Evolutionary conservation across 805 yeast genomes (phyloP).

Genomic region (Kuraishia floccosa): DNA sequence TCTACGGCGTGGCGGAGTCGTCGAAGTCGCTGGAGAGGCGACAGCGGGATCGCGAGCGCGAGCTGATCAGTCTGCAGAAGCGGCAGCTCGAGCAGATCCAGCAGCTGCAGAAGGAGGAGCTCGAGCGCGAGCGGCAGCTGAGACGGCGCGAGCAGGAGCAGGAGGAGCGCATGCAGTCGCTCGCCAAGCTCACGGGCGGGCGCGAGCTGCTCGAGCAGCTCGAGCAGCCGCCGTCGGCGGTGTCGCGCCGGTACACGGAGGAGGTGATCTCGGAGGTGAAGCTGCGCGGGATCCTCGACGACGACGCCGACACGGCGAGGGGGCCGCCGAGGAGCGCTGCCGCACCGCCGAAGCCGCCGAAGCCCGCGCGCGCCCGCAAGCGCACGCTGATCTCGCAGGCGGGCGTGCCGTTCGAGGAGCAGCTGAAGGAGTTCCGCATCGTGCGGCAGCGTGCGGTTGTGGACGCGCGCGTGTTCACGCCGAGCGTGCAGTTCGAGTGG

Average conservation of each 20-base stretch:
- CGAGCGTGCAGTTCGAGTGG: constrained; percentile 48
- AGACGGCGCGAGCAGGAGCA: background rate
- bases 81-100: constrained; percentile 1
- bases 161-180: background rate
- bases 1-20: no score
- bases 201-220: no score
- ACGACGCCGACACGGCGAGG: no score
- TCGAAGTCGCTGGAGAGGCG: no score
- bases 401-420: constrained; percentile 2
- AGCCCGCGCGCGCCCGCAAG: no score
- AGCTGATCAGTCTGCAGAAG: no score
- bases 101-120: constrained; percentile 3
- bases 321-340: background rate
- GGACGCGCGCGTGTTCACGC: constrained; percentile 28
- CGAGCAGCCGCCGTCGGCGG: constrained; percentile 1
- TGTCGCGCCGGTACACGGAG: constrained; percentile 4
- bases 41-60: no score
- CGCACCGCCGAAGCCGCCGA: no score
- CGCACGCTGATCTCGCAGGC: no score
- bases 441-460: constrained; percentile 19
- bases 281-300: constrained; percentile 1
- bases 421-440: constrained; percentile 15
- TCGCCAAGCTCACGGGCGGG: no score
- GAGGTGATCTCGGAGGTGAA: constrained; percentile 2
- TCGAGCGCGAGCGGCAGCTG: background rate